Evolutionary conservation across 2,329 filamentous ascomycete species (phyloP), one percentile per base, ranked within the genome.

Genomic region (Calonectria pseudoreteaudii): DNA sequence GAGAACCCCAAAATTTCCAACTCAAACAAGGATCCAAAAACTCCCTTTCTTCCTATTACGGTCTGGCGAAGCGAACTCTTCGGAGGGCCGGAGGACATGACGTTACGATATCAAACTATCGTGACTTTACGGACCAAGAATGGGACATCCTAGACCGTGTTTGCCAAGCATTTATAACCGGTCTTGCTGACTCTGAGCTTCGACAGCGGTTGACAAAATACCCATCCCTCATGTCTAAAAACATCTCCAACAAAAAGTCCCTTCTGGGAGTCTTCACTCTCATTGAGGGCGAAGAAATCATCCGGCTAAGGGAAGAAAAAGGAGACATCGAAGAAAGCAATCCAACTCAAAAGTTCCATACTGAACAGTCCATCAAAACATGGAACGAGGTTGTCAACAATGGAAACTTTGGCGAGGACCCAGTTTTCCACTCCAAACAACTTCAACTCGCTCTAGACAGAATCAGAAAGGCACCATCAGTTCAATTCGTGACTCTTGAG

Each of bases 281-380:
- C 75, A 82, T 87, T 2, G 91, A 93, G 77, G 91, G 91, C 10
- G 91, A 93, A 78, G 83, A 84, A 26, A 80, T 91, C 28, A 83
- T 88, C 1, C 85, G 88, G 79, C 78, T 85, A 4, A 84, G 81
- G 83, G 77, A 82, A 44, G 70, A 74, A 10, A 82, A 74, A 47
- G 74, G 77, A 13, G 26, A 62, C 5, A 68, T 77, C 28, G 76
- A 72, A 52, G 78, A 78, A 20, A 70, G 60, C 41, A 75, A 78
- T 20, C 73, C 70, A 20, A 64, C 73, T 31, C 71, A 73, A 16
- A 74, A 81, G 7, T 60, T 75, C 7, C 74, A 87, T 9, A 83
- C 83, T 10, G 80, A 84, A 30, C 82, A 79, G 34, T 73, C 81
- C 1, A 77, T 92, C 18, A 80, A 82, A 26, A 74, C 80, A 2